phyloP scores from a whole-genome alignment of 75 land plant species.

The Selaginella moellendorffii region DNA sequence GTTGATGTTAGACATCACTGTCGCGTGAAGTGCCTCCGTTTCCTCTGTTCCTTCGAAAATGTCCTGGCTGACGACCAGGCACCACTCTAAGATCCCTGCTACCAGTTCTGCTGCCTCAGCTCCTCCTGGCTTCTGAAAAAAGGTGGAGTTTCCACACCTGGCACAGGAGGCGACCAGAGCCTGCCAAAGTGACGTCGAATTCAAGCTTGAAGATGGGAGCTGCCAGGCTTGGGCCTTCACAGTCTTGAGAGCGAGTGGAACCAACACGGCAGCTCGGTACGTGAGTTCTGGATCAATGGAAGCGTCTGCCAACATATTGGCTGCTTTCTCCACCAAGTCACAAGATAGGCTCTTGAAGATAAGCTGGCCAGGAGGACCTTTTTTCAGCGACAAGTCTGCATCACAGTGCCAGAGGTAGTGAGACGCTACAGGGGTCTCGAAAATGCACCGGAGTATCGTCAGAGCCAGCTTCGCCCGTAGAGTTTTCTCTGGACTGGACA shows the following conservation, averaged over 20 bases:
- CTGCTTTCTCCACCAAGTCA: slow-evolving; percentile 16
- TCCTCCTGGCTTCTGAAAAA: slow-evolving; percentile 23
- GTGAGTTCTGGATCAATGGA: slow-evolving; percentile 17
- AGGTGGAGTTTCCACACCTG: slow-evolving; percentile 16
- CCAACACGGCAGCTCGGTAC: slow-evolving; percentile 18
- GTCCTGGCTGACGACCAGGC: slow-evolving; percentile 22
- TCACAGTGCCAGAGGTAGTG: slow-evolving; percentile 18
- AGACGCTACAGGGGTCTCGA: slow-evolving; percentile 15
- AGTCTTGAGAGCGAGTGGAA: slow-evolving; percentile 18
- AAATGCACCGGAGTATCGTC: slow-evolving; percentile 20
- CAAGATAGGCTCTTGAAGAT: slow-evolving; percentile 24
- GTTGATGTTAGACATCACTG: slow-evolving; percentile 17
- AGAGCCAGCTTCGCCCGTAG: slow-evolving; percentile 21
- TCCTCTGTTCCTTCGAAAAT: slow-evolving; percentile 23
- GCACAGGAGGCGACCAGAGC: slow-evolving; percentile 14
- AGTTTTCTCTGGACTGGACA: slow-evolving; percentile 9
- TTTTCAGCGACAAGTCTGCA: slow-evolving; percentile 11
- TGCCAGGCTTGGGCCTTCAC: slow-evolving; percentile 18
- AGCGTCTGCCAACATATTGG: slow-evolving; percentile 12
- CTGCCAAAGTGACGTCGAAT: slow-evolving; percentile 19
- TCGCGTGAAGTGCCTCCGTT: slow-evolving; percentile 25
- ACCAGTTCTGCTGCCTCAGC: slow-evolving; percentile 17
- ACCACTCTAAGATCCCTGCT: slow-evolving; percentile 20
- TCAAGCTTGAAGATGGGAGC: slow-evolving; percentile 15
- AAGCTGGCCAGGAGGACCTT: slow-evolving; percentile 2